These are phyloP conservation scores for Piper betle DNA, from an alignment of 164 flowering plant genomes.

Conservation along the genomic window DNA sequence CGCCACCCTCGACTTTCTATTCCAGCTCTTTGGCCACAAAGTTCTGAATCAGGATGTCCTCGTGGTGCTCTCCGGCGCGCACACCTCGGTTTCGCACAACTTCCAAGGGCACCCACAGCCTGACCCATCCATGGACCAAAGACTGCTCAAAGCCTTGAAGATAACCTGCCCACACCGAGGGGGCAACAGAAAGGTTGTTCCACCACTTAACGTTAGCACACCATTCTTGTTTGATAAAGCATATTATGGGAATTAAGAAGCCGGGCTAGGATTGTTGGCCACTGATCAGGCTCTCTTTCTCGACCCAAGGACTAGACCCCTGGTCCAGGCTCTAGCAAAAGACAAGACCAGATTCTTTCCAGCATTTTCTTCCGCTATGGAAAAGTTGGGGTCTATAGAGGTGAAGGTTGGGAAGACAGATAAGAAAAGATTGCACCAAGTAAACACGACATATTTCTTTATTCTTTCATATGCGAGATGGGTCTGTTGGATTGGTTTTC, in stretches of 20 bases:
- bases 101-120: slow-evolving; percentile 36
- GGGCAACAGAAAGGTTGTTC: slow-evolving; percentile 44
- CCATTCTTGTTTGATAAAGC: slow-evolving; percentile 70
- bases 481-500: background rate
- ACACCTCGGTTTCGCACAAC: slow-evolving; percentile 69
- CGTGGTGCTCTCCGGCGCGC: slow-evolving; percentile 87
- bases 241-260: slow-evolving; percentile 51
- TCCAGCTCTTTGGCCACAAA: slow-evolving; percentile 57
- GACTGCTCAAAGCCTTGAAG: slow-evolving; percentile 46
- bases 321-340: slow-evolving; percentile 48
- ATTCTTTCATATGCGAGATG: background rate
- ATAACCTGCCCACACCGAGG: slow-evolving; percentile 68
- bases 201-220: slow-evolving; percentile 68
- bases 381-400: slow-evolving; percentile 67
- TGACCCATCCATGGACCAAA: slow-evolving; percentile 58
- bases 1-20: slow-evolving; percentile 46
- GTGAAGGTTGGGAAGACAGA: slow-evolving; percentile 70
- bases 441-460: background rate
- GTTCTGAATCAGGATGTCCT: slow-evolving; percentile 58
- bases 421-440: slow-evolving; percentile 47
- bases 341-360: slow-evolving; percentile 56
- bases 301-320: slow-evolving; percentile 54
- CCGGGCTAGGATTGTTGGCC: slow-evolving; percentile 51
- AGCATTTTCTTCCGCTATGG: slow-evolving; percentile 69
- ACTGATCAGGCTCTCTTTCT: slow-evolving; percentile 59